These are phyloP conservation scores for Pythium phragmiticola DNA, from an alignment of 352 stramenopile species.

Conservation along the genomic window DNA sequence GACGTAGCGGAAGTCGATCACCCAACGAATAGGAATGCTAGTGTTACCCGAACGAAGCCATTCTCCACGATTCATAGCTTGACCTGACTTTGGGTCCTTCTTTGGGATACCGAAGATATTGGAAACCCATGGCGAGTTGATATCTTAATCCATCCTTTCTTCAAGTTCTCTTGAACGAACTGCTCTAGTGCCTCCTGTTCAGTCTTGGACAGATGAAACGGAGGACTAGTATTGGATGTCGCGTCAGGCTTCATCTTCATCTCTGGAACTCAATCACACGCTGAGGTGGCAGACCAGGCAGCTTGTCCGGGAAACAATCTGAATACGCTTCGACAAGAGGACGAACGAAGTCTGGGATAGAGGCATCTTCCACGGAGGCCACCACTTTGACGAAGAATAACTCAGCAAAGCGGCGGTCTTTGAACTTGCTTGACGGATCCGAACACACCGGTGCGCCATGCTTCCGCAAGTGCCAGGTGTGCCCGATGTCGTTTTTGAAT, in stretches of 20 bases:
- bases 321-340: background rate
- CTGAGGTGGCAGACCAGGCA: slow-evolving; percentile 9
- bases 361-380: background rate
- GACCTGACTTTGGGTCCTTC: slow-evolving; percentile 25
- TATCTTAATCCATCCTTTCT: slow-evolving; percentile 21
- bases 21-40: no score
- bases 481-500: background rate
- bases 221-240: slow-evolving; percentile 8
- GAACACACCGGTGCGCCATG: no score
- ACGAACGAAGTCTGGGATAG: background rate
- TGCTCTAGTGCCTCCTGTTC: slow-evolving; percentile 15
- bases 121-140: slow-evolving; percentile 23
- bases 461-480: no score
- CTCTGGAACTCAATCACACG: slow-evolving; percentile 19
- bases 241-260: slow-evolving; percentile 24
- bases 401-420: no score
- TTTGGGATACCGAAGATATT: slow-evolving; percentile 32
- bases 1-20: no score
- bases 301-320: slow-evolving; percentile 14
- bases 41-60: no score
- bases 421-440: no score
- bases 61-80: background rate
- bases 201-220: slow-evolving; percentile 20
- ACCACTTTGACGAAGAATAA: background rate
- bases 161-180: slow-evolving; percentile 14